These are phyloP conservation scores for Aspergillus campestris DNA, from an alignment of 495 filamentous ascomycete genomes.

Conservation along the genomic window DNA sequence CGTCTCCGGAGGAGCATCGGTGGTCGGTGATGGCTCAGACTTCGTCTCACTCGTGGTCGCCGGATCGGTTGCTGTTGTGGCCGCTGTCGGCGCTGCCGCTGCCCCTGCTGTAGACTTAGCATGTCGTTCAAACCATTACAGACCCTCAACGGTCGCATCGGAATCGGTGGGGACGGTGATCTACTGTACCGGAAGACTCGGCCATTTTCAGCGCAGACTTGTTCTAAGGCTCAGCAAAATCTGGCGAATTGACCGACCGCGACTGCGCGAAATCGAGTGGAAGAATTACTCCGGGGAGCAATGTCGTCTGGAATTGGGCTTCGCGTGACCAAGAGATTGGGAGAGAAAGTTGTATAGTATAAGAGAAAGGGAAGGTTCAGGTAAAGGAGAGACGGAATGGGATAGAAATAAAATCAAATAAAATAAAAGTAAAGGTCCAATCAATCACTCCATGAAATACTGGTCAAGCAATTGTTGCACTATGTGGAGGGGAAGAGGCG, in stretches of 20 bases:
- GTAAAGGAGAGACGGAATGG: neutral
- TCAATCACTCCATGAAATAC: neutral
- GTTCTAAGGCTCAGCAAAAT: conserved; percentile 6
- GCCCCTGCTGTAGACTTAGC: conserved; percentile 4
- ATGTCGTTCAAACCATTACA: too few relatives aligned
- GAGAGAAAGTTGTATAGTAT: too few relatives aligned
- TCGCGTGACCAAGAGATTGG: too few relatives aligned
- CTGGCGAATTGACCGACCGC: too few relatives aligned
- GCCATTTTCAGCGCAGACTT: too few relatives aligned
- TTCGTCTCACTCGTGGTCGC: neutral
- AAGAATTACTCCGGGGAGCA: too few relatives aligned
- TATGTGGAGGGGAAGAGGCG: neutral
- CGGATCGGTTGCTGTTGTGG: conserved; percentile 2
- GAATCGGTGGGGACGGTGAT: neutral
- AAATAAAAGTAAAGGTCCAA: too few relatives aligned
- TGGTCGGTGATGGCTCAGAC: conserved; percentile 16
- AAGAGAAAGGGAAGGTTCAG: neutral
- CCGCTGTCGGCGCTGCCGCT: conserved; percentile 7
- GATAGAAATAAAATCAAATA: neutral
- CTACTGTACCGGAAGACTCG: too few relatives aligned
- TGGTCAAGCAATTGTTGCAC: neutral
- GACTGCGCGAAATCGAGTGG: too few relatives aligned
- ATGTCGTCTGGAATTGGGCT: too few relatives aligned
- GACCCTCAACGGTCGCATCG: neutral
- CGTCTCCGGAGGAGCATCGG: conserved; percentile 19